Evolutionary conservation across 306 rosid genomes (phyloP).

Genomic region (Psophocarpus tetragonolobus): DNA sequence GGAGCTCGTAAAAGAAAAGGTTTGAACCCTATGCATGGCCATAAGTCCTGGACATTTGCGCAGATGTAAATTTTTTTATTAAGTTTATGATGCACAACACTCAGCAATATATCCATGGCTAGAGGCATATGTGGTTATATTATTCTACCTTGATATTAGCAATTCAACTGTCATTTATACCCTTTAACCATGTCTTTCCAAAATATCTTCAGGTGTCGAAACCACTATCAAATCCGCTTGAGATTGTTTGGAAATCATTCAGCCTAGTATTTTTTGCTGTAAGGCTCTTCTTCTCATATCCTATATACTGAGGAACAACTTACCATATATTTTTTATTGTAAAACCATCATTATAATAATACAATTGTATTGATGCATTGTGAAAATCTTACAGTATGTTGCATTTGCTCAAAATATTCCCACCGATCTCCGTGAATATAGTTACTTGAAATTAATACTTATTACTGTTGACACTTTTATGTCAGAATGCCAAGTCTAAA

Average conservation of each 20-base stretch:
- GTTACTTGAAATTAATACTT: neutral
- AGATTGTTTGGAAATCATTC: constrained; percentile 92
- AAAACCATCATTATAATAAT: constrained; percentile 13
- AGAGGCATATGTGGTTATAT: constrained; percentile 12
- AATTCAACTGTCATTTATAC: constrained; percentile 17
- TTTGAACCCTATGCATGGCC: constrained; percentile 31
- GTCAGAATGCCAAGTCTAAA: neutral
- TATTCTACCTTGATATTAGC: constrained; percentile 19
- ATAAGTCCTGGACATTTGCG: neutral
- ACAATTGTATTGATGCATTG: constrained; percentile 1
- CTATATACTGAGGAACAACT: constrained; percentile 8
- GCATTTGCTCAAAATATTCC: constrained; percentile 4
- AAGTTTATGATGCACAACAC: neutral
- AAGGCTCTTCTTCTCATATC: constrained; percentile 41
- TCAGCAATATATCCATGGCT: constrained; percentile 3
- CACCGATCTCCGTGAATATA: neutral
- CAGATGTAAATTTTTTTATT: neutral
- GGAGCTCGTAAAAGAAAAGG: constrained; percentile 97
- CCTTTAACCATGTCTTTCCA: neutral
- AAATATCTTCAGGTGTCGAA: constrained; percentile 55
- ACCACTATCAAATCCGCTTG: constrained; percentile 81
- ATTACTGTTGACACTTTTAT: neutral
- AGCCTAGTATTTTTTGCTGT: constrained; percentile 96
- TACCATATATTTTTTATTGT: constrained; percentile 13
- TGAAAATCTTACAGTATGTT: constrained; percentile 20